phyloP scores from a whole-genome alignment of 2,329 filamentous ascomycete genomes.

The Tolypocladium nubicola region DNA sequence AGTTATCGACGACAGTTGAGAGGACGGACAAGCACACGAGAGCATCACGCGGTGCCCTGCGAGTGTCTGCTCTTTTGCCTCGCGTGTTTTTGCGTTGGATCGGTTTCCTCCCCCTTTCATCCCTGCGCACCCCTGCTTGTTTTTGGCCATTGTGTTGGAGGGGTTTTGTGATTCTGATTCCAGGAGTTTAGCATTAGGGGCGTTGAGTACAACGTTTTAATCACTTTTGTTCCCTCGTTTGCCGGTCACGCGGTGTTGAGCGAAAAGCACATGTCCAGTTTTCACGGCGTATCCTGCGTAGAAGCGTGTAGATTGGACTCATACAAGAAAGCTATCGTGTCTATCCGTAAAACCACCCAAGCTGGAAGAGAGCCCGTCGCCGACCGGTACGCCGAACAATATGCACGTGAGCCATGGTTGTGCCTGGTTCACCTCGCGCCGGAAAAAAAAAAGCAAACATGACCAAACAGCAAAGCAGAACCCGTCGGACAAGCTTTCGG shows the following conservation, averaged over 20 bases:
- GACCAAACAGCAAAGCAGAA: background rate
- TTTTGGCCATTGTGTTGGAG: slow-evolving; percentile 2
- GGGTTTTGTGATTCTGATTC: slow-evolving; percentile 2
- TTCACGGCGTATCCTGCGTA: background rate
- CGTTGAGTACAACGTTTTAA: slow-evolving; percentile 4
- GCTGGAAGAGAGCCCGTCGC: background rate
- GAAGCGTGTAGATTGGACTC: background rate
- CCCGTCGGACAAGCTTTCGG: background rate
- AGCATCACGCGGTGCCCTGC: background rate
- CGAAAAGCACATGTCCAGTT: background rate
- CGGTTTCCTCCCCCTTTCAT: background rate
- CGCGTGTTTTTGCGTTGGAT: background rate
- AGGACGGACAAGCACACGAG: background rate
- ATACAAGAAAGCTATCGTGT: background rate
- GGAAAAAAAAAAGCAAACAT: no score
- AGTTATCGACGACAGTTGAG: background rate
- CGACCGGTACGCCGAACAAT: background rate
- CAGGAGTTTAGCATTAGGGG: slow-evolving; percentile 9
- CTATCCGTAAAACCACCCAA: background rate
- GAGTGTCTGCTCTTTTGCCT: background rate
- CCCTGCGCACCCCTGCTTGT: background rate
- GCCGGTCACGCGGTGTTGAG: background rate
- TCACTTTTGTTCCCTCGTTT: background rate
- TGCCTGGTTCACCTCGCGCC: background rate
- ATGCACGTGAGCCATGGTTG: background rate